Evolutionary conservation across 2,329 filamentous ascomycete genomes (phyloP).

Genomic region (Paraphaeosphaeria minitans): DNA sequence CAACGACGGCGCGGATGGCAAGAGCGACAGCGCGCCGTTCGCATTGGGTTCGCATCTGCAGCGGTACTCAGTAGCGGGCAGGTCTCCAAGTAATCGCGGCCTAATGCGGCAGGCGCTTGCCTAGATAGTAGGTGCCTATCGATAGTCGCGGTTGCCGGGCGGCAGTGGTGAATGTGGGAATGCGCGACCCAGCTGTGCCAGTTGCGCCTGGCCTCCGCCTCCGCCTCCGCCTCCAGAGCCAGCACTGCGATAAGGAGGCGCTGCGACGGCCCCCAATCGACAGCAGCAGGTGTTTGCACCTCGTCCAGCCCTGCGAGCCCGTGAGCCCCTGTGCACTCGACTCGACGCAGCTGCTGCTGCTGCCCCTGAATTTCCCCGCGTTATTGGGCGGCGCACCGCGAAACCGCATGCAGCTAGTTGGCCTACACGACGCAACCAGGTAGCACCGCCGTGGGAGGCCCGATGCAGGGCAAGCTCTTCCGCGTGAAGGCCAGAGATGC

Average conservation of each 20-base stretch:
- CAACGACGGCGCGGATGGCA: no score
- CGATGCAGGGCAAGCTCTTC: conserved; percentile 10
- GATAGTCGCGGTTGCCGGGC: neutral
- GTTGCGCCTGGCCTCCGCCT: no score
- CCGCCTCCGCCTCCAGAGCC: no score
- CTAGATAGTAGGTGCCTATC: no score
- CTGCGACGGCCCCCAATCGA: neutral
- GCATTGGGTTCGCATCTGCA: neutral
- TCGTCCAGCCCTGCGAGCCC: neutral
- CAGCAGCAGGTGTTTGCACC: neutral
- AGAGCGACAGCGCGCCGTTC: neutral
- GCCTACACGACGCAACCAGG: conserved; percentile 15
- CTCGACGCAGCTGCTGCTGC: neutral
- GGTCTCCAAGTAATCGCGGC: no score
- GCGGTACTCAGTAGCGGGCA: no score
- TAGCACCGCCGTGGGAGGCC: no score
- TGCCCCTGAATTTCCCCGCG: conserved; percentile 44
- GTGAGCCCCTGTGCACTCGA: neutral
- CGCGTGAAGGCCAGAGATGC: conserved; percentile 14
- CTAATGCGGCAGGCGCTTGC: neutral
- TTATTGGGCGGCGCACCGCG: conserved; percentile 36
- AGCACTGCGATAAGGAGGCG: no score
- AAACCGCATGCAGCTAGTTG: conserved; percentile 24
- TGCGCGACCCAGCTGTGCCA: neutral
- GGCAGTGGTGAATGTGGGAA: neutral